phyloP scores from a whole-genome alignment of 208 protist species.

The Leptomonas pyrrhocoris region DNA sequence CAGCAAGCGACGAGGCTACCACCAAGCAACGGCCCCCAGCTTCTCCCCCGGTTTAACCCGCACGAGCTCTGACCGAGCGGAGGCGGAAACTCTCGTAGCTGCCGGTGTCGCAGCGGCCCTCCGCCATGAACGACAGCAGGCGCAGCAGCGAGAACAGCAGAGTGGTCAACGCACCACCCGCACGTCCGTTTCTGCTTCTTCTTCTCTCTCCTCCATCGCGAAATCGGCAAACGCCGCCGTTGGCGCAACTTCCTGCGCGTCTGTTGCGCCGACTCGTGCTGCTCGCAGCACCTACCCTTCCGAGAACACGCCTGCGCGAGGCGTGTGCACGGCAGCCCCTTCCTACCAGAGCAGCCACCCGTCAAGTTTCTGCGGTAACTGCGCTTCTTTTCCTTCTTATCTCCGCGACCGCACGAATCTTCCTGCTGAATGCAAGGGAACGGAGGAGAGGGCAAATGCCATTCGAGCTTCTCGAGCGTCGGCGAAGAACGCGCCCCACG shows the following conservation, averaged over 20 bases:
- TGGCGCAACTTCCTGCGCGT: background rate
- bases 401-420: background rate
- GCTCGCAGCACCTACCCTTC: background rate
- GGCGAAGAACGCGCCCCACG: background rate
- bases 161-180: background rate
- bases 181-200: background rate
- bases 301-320: background rate
- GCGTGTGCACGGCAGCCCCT: background rate
- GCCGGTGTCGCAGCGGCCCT: constrained; percentile 24
- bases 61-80: background rate
- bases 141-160: background rate
- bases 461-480: background rate
- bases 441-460: background rate
- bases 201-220: background rate
- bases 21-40: background rate
- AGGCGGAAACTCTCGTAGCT: background rate
- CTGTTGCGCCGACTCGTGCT: background rate
- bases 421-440: background rate
- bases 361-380: background rate
- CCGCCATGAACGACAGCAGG: constrained; percentile 15
- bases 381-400: background rate
- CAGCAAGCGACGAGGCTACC: background rate
- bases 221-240: background rate
- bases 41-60: background rate
- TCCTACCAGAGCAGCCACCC: background rate